phyloP scores from a whole-genome alignment of 345 rosid species.

The Combretum micranthum region DNA sequence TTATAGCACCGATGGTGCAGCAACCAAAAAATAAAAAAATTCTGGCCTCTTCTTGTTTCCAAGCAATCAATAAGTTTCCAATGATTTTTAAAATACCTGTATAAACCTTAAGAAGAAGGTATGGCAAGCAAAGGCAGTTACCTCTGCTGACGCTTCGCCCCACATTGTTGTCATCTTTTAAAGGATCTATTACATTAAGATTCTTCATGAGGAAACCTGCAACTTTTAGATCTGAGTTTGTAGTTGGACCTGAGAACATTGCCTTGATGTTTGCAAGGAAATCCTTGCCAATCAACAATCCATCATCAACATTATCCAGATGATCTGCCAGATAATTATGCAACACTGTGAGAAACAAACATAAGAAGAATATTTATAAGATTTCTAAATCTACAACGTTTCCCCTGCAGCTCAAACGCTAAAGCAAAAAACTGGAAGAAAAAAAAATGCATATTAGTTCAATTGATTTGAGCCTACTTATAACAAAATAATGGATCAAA shows the following conservation, averaged over 20 bases:
- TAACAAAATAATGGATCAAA: no score
- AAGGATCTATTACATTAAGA: constrained; percentile 81
- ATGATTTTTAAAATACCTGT: background rate
- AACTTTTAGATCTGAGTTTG: constrained; percentile 27
- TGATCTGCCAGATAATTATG: constrained; percentile 16
- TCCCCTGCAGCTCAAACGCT: no score
- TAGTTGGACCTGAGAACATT: constrained; percentile 36
- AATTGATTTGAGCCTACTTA: background rate
- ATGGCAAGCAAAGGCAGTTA: constrained; percentile 16
- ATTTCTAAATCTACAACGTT: no score
- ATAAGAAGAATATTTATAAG: no score
- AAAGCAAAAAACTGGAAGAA: no score
- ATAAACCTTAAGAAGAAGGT: constrained; percentile 4
- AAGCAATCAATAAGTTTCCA: no score
- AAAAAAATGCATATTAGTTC: no score
- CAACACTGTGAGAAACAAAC: no score
- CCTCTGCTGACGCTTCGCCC: constrained; percentile 91
- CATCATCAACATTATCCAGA: constrained; percentile 29
- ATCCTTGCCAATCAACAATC: constrained; percentile 47
- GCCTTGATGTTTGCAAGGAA: constrained; percentile 43
- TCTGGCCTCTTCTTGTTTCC: no score
- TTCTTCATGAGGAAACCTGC: constrained; percentile 46
- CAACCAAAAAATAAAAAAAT: no score
- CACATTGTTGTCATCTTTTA: constrained; percentile 73
- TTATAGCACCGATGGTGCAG: no score